A percentile compares a stretch with the other conserved stretches of the same genome.
Evolutionary conservation across 495 filamentous ascomycete genomes (phyloP).

Genomic region (Tuber melanosporum): DNA sequence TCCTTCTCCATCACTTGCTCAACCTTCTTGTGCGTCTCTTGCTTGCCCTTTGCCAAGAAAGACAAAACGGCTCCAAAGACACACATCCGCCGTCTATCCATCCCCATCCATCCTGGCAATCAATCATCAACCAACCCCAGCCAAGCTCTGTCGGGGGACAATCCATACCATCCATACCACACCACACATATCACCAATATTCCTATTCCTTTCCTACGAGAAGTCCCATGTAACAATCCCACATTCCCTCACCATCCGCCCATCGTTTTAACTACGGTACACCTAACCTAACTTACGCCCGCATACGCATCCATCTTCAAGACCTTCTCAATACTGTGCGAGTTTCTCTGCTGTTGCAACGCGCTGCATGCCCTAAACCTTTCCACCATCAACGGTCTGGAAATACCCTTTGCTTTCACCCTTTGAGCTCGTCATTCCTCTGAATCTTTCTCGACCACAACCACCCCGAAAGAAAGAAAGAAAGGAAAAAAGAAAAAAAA

Average conservation of each 20-base stretch:
- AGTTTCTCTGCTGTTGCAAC: not conserved
- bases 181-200: not conserved
- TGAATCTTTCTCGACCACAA: constrained; percentile 6
- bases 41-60: not conserved
- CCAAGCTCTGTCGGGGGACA: not conserved
- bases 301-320: constrained; percentile 5
- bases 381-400: not conserved
- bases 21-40: not conserved
- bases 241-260: not conserved
- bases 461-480: constrained; percentile 4
- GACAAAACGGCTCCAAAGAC: constrained; percentile 1
- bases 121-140: not conserved
- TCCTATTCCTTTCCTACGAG: not conserved
- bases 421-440: constrained; percentile 2
- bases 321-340: not conserved
- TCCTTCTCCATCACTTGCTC: not conserved
- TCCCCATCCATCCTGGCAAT: not conserved
- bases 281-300: not conserved
- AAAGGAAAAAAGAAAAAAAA: constrained; percentile 8
- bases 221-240: constrained; percentile 1
- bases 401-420: constrained; percentile 10
- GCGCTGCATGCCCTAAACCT: not conserved
- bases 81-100: not conserved
- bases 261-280: not conserved
- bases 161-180: not conserved